Evolutionary conservation across 2,329 filamentous ascomycete genomes (phyloP).

Genomic region (Tolypocladium cylindrosporum): DNA sequence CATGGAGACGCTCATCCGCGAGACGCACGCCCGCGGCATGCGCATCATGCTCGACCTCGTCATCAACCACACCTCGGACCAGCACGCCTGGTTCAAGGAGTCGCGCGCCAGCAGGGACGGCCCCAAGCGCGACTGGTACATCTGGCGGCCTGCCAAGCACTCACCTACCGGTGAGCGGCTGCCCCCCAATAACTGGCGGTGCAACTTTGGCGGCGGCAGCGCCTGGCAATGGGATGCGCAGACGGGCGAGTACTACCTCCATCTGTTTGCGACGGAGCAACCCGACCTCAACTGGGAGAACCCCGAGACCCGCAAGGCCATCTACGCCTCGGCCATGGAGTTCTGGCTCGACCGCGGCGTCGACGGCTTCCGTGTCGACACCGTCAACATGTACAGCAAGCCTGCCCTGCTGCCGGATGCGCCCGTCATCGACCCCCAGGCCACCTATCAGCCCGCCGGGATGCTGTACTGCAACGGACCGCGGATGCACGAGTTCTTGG

Average conservation of each 20-base stretch:
- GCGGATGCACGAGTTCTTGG: conserved; percentile 56
- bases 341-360: conserved; percentile 73
- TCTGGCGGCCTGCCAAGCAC: conserved; percentile 43
- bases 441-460: conserved; percentile 40
- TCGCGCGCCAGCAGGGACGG: conserved; percentile 50
- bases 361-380: conserved; percentile 65
- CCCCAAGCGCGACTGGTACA: conserved; percentile 61
- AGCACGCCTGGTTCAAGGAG: conserved; percentile 63
- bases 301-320: conserved; percentile 52
- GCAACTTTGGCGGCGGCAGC: conserved; percentile 48
- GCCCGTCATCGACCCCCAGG: conserved; percentile 36
- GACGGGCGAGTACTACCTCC: conserved; percentile 68
- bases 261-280: conserved; percentile 65
- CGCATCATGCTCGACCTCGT: conserved; percentile 66
- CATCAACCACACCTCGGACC: conserved; percentile 66
- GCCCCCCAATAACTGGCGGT: conserved; percentile 68
- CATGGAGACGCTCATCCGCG: conserved; percentile 50
- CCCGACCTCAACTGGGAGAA: conserved; percentile 86
- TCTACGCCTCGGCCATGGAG: conserved; percentile 61
- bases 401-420: conserved; percentile 47
- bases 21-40: conserved; percentile 54
- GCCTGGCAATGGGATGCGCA: conserved; percentile 63
- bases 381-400: conserved; percentile 65
- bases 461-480: conserved; percentile 59
- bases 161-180: conserved; percentile 48